These are phyloP conservation scores for Acacia pycnantha DNA, from an alignment of 331 rosid genomes.

Conservation along the genomic window DNA sequence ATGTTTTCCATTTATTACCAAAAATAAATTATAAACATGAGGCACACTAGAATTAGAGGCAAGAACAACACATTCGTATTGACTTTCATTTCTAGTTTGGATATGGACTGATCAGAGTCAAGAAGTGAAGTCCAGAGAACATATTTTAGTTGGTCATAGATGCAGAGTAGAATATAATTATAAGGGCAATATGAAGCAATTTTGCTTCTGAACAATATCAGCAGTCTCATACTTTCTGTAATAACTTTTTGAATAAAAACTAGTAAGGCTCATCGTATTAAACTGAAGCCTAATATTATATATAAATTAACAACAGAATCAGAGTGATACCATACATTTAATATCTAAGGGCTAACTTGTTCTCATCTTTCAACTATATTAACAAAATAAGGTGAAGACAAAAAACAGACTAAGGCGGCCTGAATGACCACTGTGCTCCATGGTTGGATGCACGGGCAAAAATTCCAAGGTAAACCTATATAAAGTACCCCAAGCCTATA, in stretches of 20 bases:
- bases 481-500: not conserved
- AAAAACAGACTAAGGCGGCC: constrained; percentile 13
- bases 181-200: not conserved
- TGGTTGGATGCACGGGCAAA: not conserved
- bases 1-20: too few species aligned
- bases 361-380: constrained; percentile 39
- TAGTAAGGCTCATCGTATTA: not conserved
- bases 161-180: not conserved
- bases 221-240: constrained; percentile 28
- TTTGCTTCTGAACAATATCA: not conserved
- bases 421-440: not conserved
- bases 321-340: constrained; percentile 30
- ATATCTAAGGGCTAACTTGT: constrained; percentile 37
- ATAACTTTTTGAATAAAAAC: constrained; percentile 15
- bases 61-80: too few species aligned
- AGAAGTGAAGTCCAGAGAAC: not conserved
- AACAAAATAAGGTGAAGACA: constrained; percentile 33
- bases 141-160: not conserved
- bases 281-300: constrained; percentile 27
- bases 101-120: not conserved
- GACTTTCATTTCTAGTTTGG: too few species aligned
- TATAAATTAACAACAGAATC: constrained; percentile 33
- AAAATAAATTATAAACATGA: too few species aligned
- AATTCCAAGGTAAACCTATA: not conserved
- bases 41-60: too few species aligned